Base-by-base conservation (phyloP, 2,329 filamentous ascomycete species). In the Apiospora koreana region DNA sequence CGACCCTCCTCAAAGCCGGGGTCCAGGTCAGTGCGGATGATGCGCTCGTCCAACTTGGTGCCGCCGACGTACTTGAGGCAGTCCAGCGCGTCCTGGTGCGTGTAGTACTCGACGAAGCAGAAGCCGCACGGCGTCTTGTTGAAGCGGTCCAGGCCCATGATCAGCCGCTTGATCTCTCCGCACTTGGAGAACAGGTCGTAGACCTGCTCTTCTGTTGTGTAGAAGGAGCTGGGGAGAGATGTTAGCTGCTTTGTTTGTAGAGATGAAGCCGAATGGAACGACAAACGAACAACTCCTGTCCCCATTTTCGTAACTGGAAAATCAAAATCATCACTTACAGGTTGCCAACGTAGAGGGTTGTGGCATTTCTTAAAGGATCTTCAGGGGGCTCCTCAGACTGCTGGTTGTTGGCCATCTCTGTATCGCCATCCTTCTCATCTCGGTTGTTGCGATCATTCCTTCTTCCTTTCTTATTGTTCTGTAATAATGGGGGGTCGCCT, bases 71-170 rank as follows among this genome's bases (percentile, higher is more conserved):
- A 99, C 84, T 98, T 99, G 91, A 99, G 92, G 83, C 95, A 98
- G 81, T 99, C 96, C 67, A 99, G 88, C 10, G 96, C 96, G 81
- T 99, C 96, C 79, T 97, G 92, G 81, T 98, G 96, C 41, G 92
- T 98, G 85, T 98, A 98, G 85, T 99, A 99, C 83, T 99, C 96
- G 78, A 99, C 96, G 79, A 99, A 99, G 86, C 96, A 99, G 87
- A 99, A 99, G 50, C 96, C 96, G 82, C 96, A 99, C 1, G 96
- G 96, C 0, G 96, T 99, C 86, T 99, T 99, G 82, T 93, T 93
- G 86, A 96, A 97, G 70, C 96, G 92, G 81, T 99, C 96, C 68
- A 99, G 90, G 67, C 96, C 96, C 96, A 99, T 99, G 74, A 99
- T 90, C 65, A 99, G 89, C 38, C 96, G 93, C 84, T 99, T 99